phyloP scores from a whole-genome alignment of 495 filamentous ascomycete genomes.

The Mytilinidion resinicola region DNA sequence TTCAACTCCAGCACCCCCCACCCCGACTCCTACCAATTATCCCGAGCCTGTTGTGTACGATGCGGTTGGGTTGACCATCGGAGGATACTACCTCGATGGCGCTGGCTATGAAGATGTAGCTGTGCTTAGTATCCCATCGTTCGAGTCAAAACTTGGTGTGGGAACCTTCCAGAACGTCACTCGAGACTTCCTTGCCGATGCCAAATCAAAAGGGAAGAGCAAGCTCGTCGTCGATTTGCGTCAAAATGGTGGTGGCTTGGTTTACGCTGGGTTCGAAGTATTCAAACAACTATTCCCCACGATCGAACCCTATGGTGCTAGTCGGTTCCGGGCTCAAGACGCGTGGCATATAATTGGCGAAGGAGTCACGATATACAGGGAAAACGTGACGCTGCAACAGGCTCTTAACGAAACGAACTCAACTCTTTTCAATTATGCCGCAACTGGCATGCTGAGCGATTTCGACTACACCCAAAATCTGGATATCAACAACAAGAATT shows the following conservation, averaged over 20 bases:
- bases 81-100: constrained; percentile 25
- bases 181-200: constrained; percentile 15
- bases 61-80: constrained; percentile 6
- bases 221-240: constrained; percentile 26
- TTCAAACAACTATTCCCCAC: constrained; percentile 29
- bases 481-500: constrained; percentile 8
- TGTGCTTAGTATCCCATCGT: constrained; percentile 25
- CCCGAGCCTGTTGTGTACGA: constrained; percentile 17
- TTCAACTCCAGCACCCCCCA: not conserved
- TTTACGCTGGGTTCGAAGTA: constrained; percentile 23
- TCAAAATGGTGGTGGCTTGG: constrained; percentile 22
- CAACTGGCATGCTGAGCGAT: not conserved
- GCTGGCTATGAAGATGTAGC: constrained; percentile 27
- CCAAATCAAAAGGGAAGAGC: constrained; percentile 17
- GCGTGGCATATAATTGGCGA: constrained; percentile 14
- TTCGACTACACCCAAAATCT: constrained; percentile 5
- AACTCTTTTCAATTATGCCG: not conserved
- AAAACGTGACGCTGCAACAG: constrained; percentile 3
- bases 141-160: constrained; percentile 4
- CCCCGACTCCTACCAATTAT: constrained; percentile 12
- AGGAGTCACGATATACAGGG: not conserved
- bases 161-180: constrained; percentile 22
- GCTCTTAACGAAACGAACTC: not conserved
- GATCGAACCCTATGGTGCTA: constrained; percentile 19
- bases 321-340: constrained; percentile 20